Evolutionary conservation across 495 filamentous ascomycete species (phyloP).

Genomic region (Aspergillus bertholletiae): DNA sequence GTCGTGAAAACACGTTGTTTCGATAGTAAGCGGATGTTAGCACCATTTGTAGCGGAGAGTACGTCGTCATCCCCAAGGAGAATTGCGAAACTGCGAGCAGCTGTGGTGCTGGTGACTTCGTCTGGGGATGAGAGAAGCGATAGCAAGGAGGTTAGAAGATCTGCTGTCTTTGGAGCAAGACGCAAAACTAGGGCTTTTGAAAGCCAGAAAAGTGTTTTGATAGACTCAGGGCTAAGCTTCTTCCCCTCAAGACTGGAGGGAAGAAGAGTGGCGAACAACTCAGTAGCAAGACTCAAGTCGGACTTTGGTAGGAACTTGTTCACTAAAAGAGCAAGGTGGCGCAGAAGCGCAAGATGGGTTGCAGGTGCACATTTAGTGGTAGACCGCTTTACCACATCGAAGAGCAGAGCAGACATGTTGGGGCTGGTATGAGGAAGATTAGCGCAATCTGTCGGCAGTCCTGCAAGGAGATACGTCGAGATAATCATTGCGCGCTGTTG

Average conservation of each 20-base stretch:
- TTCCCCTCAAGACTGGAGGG: constrained; percentile 14
- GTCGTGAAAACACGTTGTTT: constrained; percentile 65
- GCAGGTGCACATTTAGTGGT: constrained; percentile 30
- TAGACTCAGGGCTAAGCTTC: constrained; percentile 22
- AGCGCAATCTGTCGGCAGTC: constrained; percentile 41
- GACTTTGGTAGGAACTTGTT: constrained; percentile 63
- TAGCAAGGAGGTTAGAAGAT: constrained; percentile 50
- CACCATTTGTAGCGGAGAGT: constrained; percentile 61
- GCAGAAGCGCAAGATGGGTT: constrained; percentile 51
- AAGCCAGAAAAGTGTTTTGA: constrained; percentile 50
- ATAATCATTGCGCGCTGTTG: constrained; percentile 53
- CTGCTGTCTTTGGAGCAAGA: constrained; percentile 40
- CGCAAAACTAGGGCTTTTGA: constrained; percentile 53
- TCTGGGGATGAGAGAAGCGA: constrained; percentile 49
- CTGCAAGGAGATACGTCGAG: constrained; percentile 60
- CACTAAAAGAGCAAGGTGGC: constrained; percentile 57
- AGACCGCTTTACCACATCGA: constrained; percentile 38
- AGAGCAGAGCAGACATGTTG: constrained; percentile 34
- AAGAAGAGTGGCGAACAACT: constrained; percentile 34
- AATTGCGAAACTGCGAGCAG: constrained; percentile 57
- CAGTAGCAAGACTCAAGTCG: constrained; percentile 31
- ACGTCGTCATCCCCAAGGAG: constrained; percentile 63
- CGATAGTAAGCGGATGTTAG: constrained; percentile 58
- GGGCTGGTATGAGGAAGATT: constrained; percentile 30
- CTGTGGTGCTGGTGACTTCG: constrained; percentile 37